These are phyloP conservation scores for Bruguiera sexangula DNA, from an alignment of 345 rosid species.

Conservation along the genomic window DNA sequence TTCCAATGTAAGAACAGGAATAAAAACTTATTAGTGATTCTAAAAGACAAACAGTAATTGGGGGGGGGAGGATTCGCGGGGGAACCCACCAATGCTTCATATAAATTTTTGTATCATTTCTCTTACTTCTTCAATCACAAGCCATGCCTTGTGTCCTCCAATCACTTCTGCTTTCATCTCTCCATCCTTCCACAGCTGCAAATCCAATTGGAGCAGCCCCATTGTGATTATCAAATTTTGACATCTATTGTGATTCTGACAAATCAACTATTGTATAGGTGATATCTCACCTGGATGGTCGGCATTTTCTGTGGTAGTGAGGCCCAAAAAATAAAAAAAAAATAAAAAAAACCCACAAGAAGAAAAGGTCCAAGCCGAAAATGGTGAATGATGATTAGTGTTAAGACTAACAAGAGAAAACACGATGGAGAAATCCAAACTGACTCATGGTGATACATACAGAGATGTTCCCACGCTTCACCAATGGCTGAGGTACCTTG, in stretches of 20 bases:
- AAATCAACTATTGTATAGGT: neutral
- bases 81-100: constrained; percentile 10
- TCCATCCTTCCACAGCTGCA: constrained; percentile 80
- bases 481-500: constrained; percentile 67
- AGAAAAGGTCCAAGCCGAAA: neutral
- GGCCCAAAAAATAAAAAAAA: neutral
- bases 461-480: constrained; percentile 81
- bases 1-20: too few relatives aligned
- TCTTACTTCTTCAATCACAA: constrained; percentile 79
- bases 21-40: too few relatives aligned
- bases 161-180: constrained; percentile 91
- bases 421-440: neutral
- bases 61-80: too few relatives aligned
- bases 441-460: constrained; percentile 29
- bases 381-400: neutral
- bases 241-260: too few relatives aligned
- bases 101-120: constrained; percentile 63
- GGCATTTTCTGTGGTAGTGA: constrained; percentile 78
- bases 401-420: neutral
- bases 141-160: constrained; percentile 96
- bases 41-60: too few relatives aligned
- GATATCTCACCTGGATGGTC: constrained; percentile 64
- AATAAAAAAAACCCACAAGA: neutral
- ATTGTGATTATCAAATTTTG: neutral
- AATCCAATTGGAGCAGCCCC: neutral